phyloP scores from a whole-genome alignment of 2,329 filamentous ascomycete species.

The Plenodomus tracheiphilus region DNA sequence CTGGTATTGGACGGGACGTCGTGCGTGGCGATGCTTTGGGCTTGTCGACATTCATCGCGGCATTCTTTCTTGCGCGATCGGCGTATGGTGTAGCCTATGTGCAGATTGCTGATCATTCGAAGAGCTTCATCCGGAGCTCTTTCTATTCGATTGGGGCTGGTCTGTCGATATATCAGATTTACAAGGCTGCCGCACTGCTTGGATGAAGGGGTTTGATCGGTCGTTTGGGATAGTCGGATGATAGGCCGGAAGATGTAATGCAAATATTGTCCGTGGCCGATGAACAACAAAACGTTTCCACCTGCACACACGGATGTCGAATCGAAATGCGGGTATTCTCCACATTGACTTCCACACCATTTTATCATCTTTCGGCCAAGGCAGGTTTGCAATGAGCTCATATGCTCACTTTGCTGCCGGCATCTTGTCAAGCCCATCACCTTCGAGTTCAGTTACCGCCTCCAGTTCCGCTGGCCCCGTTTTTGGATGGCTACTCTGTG shows the following conservation, averaged over 20 bases:
- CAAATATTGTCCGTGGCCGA: too few relatives aligned
- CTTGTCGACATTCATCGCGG: slow-evolving; percentile 20
- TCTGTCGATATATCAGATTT: slow-evolving; percentile 22
- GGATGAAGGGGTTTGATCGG: slow-evolving; percentile 6
- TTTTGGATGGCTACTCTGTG: background rate
- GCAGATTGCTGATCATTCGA: slow-evolving; percentile 19
- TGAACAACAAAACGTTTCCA: too few relatives aligned
- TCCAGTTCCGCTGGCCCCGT: background rate
- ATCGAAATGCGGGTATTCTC: too few relatives aligned
- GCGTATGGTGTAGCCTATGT: slow-evolving; percentile 26
- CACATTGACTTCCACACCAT: too few relatives aligned
- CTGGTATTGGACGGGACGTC: slow-evolving; percentile 11
- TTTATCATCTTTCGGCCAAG: too few relatives aligned
- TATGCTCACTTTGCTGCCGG: too few relatives aligned
- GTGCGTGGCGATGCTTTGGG: slow-evolving; percentile 21
- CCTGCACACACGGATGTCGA: too few relatives aligned
- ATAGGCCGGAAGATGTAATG: too few relatives aligned
- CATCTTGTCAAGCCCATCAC: too few relatives aligned
- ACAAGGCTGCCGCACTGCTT: slow-evolving; percentile 26
- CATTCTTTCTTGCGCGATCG: slow-evolving; percentile 23
- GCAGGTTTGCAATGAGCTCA: too few relatives aligned
- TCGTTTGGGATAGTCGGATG: too few relatives aligned
- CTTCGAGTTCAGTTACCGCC: too few relatives aligned
- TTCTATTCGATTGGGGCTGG: slow-evolving; percentile 17
- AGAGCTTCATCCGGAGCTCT: slow-evolving; percentile 23